Conservation (phyloP, 169 alveolate species). For the Babesia divergens region DNA sequence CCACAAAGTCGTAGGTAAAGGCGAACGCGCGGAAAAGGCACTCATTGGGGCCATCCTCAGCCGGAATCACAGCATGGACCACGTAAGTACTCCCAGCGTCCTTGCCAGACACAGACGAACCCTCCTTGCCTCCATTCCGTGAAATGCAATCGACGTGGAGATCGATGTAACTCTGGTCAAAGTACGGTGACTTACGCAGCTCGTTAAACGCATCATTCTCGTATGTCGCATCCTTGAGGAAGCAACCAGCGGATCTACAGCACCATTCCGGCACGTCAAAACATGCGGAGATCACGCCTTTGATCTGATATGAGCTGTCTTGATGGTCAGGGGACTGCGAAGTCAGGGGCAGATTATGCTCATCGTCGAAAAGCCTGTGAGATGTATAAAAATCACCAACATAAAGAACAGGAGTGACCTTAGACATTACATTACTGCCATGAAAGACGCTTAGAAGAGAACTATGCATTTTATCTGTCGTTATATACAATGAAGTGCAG, state of each 20-base stretch:
- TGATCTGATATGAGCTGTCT: not conserved
- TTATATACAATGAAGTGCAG: too few relatives aligned
- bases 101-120: not conserved
- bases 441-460: too few relatives aligned
- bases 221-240: not conserved
- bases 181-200: not conserved
- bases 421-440: slow-evolving; percentile 19
- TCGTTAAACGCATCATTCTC: not conserved
- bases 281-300: slow-evolving; percentile 56
- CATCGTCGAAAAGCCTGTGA: slow-evolving; percentile 18
- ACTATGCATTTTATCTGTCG: too few relatives aligned
- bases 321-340: not conserved
- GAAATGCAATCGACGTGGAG: slow-evolving; percentile 53
- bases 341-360: not conserved
- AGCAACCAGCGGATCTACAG: not conserved
- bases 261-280: slow-evolving; percentile 59
- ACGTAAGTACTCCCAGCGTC: slow-evolving; percentile 2
- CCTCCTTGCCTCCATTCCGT: not conserved
- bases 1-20: slow-evolving; percentile 43
- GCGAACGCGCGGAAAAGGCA: slow-evolving; percentile 29
- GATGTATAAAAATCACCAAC: slow-evolving; percentile 47
- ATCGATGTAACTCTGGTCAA: slow-evolving; percentile 24
- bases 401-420: slow-evolving; percentile 15
- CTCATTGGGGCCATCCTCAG: slow-evolving; percentile 40
- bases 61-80: slow-evolving; percentile 29